Base-by-base conservation (phyloP, 1,284 basidiomycete species). In the Trametes pubescens region DNA sequence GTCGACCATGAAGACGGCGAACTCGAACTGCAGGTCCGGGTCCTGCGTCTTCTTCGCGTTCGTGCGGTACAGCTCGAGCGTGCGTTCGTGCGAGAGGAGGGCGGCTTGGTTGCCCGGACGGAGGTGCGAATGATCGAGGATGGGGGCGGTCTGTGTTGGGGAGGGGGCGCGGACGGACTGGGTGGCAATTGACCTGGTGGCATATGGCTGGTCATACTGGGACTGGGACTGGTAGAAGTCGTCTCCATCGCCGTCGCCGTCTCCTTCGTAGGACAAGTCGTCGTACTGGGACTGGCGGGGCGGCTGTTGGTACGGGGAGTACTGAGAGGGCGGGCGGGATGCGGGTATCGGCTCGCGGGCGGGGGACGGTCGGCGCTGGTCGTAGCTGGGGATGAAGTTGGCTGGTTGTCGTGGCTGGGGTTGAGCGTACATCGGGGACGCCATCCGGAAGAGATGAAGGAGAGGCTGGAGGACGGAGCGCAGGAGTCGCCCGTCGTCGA, bases 21-120 rank as follows among this genome's bases (percentile, higher is more conserved):
- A 97, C 78, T 99, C 97, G 81, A 97, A 99, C 76, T 97, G 97
- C 64, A 98, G 83, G 75, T 98, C 94, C 0, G 97, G 96, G 78
- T 99, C 96, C 81, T 98, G 96, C 0, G 96, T 98, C 82, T 99
- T 99, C 81, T 98, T 98, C 29, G 97, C 97, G 76, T 99, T 99
- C 52, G 92, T 88, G 48, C 98, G 92, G 82, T 99, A 99, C 62
- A 98, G 89, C 77, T 98, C 95, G 65, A 99, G 89, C 3, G 97
- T 99, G 70, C 94, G 94, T 78, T 95, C 94, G 78, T 98, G 94
- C 1, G 94, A 95, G 65, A 99, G 89, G 9, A 99, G 86, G 9
- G 95, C 89, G 3, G 96, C 97, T 72, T 96, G 90, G 61, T 92
- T 92, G 51, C 98, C 98, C 21, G 96, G 96, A 43, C 91, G 88